Evolutionary conservation across 306 rosid genomes (phyloP).

Genomic region (Castanea crenata): DNA sequence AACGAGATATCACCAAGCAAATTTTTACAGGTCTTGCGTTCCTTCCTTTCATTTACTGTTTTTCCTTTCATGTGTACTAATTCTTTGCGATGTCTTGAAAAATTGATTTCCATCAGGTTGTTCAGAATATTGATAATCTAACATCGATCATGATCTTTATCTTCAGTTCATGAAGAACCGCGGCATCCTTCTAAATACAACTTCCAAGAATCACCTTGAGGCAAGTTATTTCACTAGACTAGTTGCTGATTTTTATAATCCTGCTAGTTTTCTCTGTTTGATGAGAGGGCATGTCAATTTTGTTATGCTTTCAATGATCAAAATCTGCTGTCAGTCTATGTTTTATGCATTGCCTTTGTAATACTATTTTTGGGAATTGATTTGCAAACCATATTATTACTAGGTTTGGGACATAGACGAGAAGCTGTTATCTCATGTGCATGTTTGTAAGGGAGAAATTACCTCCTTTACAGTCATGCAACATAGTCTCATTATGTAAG

Average conservation of each 20-base stretch:
- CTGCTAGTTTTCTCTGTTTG: neutral
- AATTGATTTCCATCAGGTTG: slow-evolving; percentile 1
- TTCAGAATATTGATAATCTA: slow-evolving; percentile 8
- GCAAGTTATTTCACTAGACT: slow-evolving; percentile 34
- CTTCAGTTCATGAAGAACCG: slow-evolving; percentile 71
- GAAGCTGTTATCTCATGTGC: slow-evolving; percentile 49
- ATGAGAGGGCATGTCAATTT: neutral
- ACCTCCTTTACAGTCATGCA: slow-evolving; percentile 59
- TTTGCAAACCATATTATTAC: slow-evolving; percentile 14
- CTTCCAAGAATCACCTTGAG: slow-evolving; percentile 68
- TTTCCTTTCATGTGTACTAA: neutral
- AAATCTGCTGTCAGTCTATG: neutral
- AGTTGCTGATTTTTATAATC: slow-evolving; percentile 1
- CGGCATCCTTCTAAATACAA: slow-evolving; percentile 65
- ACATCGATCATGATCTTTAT: slow-evolving; percentile 2
- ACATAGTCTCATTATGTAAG: slow-evolving; percentile 66
- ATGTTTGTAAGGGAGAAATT: slow-evolving; percentile 51
- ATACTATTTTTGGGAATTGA: slow-evolving; percentile 6
- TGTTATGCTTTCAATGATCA: neutral
- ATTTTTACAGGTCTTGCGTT: slow-evolving; percentile 61
- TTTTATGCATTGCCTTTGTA: neutral
- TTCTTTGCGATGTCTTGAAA: slow-evolving; percentile 5
- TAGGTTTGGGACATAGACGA: slow-evolving; percentile 89
- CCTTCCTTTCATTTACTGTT: neutral
- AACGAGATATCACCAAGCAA: slow-evolving; percentile 59